phyloP scores from a whole-genome alignment of 805 yeast genomes.

The Wickerhamiella parazyma region DNA sequence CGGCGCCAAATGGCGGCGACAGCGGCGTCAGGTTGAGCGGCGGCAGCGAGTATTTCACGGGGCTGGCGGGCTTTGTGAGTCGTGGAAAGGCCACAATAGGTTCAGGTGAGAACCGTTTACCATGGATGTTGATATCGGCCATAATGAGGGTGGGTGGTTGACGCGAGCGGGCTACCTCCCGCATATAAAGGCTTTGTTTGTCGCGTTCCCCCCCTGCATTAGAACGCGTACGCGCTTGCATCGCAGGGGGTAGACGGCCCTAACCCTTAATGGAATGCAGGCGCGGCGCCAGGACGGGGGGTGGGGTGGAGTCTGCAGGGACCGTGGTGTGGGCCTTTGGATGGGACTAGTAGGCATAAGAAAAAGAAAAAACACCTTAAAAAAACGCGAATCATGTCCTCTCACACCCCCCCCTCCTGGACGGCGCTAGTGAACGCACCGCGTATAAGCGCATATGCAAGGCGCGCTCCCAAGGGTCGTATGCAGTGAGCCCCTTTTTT shows the following conservation, averaged over 20 bases:
- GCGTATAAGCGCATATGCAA: too few relatives aligned
- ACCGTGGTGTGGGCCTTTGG: too few relatives aligned
- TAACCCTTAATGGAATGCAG: neutral
- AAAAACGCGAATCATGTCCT: too few relatives aligned
- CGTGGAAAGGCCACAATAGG: slow-evolving; percentile 6
- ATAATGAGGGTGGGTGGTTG: neutral
- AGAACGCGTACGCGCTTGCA: neutral
- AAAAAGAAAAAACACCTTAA: too few relatives aligned
- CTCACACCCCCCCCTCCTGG: too few relatives aligned
- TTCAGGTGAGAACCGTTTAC: slow-evolving; percentile 7
- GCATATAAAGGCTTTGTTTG: neutral
- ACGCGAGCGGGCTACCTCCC: too few relatives aligned
- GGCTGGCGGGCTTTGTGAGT: slow-evolving; percentile 6
- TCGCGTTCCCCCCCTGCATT: neutral
- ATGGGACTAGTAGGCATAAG: too few relatives aligned
- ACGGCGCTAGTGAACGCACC: too few relatives aligned
- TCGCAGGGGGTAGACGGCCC: neutral
- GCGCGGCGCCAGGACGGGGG: too few relatives aligned
- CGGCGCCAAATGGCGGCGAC: neutral
- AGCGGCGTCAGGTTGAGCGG: neutral
- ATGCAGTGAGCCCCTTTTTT: too few relatives aligned
- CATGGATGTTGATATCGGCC: slow-evolving; percentile 4
- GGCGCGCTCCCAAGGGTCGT: too few relatives aligned
- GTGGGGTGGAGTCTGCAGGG: too few relatives aligned
- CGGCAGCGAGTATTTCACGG: slow-evolving; percentile 3